Conservation (phyloP, 192 early-diverging fungal species). For the Coemansia sp. region DNA sequence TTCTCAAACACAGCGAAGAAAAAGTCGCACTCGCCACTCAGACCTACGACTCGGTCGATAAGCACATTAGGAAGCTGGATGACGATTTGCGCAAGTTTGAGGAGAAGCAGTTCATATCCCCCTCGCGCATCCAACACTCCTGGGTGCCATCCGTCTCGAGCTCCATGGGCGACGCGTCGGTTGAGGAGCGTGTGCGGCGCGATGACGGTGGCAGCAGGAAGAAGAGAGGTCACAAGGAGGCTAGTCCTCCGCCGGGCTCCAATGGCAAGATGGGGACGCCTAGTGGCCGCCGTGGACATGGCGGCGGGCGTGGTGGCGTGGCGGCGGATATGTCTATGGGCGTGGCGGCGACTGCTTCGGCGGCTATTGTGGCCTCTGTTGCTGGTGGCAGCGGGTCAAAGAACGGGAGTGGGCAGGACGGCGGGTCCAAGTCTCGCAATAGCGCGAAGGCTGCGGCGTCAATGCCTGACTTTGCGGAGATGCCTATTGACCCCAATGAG, state of each 20-base stretch:
- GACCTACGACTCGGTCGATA: conserved; percentile 92
- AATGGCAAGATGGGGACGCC: neutral
- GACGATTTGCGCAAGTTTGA: conserved; percentile 91
- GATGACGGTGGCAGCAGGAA: neutral
- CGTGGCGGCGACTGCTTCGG: neutral
- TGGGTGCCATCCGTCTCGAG: conserved; percentile 18
- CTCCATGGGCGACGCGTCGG: neutral
- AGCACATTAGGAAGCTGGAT: conserved; percentile 84
- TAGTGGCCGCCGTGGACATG: neutral
- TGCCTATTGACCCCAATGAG: conserved; percentile 95
- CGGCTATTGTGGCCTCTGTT: neutral
- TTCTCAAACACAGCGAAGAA: conserved; percentile 85
- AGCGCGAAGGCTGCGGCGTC: conserved; percentile 14
- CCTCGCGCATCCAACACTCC: conserved; percentile 28
- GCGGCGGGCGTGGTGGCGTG: conserved; percentile 3
- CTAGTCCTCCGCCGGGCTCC: neutral
- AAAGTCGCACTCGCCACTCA: conserved; percentile 91
- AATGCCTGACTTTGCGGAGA: conserved; percentile 51
- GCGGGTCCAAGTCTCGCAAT: neutral
- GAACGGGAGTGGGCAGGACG: conserved; percentile 2
- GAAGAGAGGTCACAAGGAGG: neutral
- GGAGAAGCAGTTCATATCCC: conserved; percentile 80
- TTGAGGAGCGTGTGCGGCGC: neutral
- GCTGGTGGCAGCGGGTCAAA: neutral
- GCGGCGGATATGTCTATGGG: neutral